phyloP scores from a whole-genome alignment of 2,329 filamentous ascomycete genomes.

The Penicillium sp. region DNA sequence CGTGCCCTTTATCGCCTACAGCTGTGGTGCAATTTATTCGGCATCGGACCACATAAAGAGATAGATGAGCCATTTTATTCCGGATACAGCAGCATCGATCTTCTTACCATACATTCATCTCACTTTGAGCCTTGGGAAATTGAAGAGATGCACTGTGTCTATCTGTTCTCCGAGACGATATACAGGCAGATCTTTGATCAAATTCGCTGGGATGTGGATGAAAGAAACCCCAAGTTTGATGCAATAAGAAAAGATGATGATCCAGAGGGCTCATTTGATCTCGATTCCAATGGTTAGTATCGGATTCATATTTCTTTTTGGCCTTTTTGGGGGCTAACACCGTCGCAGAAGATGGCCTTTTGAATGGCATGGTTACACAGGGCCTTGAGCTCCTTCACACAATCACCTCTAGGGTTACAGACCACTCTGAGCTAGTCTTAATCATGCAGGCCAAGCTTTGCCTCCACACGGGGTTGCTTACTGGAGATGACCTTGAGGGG shows the following conservation, averaged over 20 bases:
- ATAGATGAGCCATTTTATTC: not conserved
- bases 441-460: constrained; percentile 8
- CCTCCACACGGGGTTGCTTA: not conserved
- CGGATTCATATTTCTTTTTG: not conserved
- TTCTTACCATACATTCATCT: not conserved
- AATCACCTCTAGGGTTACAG: not conserved
- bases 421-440: not conserved
- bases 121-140: constrained; percentile 16
- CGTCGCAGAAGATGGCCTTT: too few relatives aligned
- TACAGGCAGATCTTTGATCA: constrained; percentile 2
- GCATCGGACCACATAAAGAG: not conserved
- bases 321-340: not conserved
- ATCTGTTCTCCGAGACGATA: not conserved
- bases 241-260: not conserved
- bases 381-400: not conserved
- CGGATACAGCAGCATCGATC: not conserved
- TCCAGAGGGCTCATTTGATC: not conserved
- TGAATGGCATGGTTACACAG: not conserved
- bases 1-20: constrained; percentile 18
- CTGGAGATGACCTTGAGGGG: not conserved
- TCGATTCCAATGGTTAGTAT: not conserved
- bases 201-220: constrained; percentile 11
- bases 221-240: constrained; percentile 13
- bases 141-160: constrained; percentile 12
- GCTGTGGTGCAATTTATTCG: constrained; percentile 13